A percentile compares a stretch with the other conserved stretches of the same genome.
Evolutionary conservation across 1,284 basidiomycete species (phyloP).

Genomic region (Ceratobasidium sp.): DNA sequence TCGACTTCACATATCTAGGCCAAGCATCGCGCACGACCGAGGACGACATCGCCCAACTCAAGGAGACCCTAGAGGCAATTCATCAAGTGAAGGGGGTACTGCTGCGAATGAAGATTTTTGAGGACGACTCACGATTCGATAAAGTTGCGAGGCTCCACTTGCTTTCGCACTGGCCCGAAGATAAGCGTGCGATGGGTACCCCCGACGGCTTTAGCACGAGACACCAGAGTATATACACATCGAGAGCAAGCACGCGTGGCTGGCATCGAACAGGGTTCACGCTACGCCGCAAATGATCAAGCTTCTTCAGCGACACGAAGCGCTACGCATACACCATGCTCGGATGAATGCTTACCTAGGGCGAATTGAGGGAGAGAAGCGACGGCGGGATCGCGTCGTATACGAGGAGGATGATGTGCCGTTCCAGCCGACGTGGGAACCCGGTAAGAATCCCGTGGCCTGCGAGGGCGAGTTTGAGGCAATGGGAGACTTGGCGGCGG

Average conservation of each 20-base stretch:
- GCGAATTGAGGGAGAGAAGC: too few species aligned
- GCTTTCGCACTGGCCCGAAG: slow-evolving; percentile 33
- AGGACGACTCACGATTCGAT: slow-evolving; percentile 22
- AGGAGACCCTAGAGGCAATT: slow-evolving; percentile 32
- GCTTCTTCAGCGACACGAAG: slow-evolving; percentile 10
- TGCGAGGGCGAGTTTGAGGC: too few species aligned
- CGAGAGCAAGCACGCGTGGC: slow-evolving; percentile 15
- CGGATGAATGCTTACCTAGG: slow-evolving; percentile 10
- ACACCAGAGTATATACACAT: slow-evolving; percentile 49
- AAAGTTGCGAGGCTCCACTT: slow-evolving; percentile 43
- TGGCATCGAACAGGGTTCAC: slow-evolving; percentile 22
- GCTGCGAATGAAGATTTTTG: neutral
- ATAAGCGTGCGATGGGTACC: slow-evolving; percentile 42
- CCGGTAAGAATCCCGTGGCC: too few species aligned
- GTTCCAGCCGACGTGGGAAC: too few species aligned
- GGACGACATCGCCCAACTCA: slow-evolving; percentile 25
- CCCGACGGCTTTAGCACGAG: slow-evolving; percentile 48
- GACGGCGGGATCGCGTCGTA: neutral
- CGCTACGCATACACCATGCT: neutral
- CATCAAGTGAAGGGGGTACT: neutral
- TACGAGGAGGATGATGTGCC: neutral
- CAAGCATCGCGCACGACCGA: neutral
- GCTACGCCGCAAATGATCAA: slow-evolving; percentile 17
- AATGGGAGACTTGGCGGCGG: too few species aligned
- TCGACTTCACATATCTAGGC: slow-evolving; percentile 1